Conservation (phyloP, 805 yeast species). For the Schwanniomyces pseudopolymorphus region DNA sequence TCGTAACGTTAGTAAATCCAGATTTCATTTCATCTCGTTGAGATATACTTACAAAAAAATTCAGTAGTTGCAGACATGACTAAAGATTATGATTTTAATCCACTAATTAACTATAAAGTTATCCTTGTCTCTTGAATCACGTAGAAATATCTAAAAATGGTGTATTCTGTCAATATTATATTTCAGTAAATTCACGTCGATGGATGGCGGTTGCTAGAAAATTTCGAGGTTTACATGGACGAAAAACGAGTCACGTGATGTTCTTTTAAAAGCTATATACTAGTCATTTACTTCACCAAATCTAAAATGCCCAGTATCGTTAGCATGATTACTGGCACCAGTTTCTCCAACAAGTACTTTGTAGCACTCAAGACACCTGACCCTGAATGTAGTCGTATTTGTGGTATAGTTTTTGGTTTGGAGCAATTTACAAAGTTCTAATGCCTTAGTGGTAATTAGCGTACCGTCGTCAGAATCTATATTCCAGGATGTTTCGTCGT, state of each 20-base stretch:
- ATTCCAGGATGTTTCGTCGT: slow-evolving; percentile 45
- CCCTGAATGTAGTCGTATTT: slow-evolving; percentile 58
- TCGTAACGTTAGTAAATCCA: slow-evolving; percentile 8
- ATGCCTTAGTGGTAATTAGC: slow-evolving; percentile 35
- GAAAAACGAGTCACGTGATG: slow-evolving; percentile 2
- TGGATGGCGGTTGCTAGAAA: slow-evolving; percentile 4
- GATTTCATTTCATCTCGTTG: background rate
- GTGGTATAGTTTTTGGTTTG: slow-evolving; percentile 59
- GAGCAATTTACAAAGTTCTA: slow-evolving; percentile 42
- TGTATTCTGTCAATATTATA: background rate
- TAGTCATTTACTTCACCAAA: slow-evolving; percentile 55
- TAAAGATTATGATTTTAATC: background rate
- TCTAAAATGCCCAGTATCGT: slow-evolving; percentile 54
- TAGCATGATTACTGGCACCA: slow-evolving; percentile 65
- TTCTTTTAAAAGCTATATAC: background rate
- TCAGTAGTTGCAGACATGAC: slow-evolving; percentile 37
- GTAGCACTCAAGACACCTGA: slow-evolving; percentile 59
- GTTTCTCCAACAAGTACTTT: slow-evolving; percentile 56
- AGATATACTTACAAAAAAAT: slow-evolving; percentile 34
- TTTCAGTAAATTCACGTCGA: background rate
- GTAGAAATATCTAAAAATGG: background rate
- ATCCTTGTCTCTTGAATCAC: background rate
- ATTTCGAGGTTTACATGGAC: slow-evolving; percentile 1
- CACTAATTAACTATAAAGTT: background rate
- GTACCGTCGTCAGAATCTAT: slow-evolving; percentile 27